These are phyloP conservation scores for Penicillium thymicola DNA, from an alignment of 2,329 filamentous ascomycete genomes.

Conservation along the genomic window DNA sequence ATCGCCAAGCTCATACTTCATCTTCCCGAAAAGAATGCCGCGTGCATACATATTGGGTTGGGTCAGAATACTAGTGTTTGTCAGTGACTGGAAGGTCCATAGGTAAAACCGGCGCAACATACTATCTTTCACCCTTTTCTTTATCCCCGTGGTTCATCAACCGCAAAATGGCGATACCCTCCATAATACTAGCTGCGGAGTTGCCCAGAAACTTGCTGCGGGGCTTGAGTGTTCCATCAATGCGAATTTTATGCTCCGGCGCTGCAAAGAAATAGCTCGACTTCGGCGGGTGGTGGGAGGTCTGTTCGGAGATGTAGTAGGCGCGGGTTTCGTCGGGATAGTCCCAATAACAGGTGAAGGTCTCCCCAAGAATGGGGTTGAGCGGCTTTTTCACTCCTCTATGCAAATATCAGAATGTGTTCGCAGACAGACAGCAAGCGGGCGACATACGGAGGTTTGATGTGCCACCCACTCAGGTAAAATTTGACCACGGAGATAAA, in stretches of 20 bases:
- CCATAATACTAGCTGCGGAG: conserved; percentile 97
- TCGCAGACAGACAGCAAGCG: background rate
- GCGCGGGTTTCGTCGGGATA: conserved; percentile 77
- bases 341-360: conserved; percentile 94
- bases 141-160: conserved; percentile 71
- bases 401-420: conserved; percentile 9
- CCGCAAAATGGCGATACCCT: conserved; percentile 83
- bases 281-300: conserved; percentile 96
- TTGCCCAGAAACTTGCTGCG: conserved; percentile 94
- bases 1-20: conserved; percentile 98
- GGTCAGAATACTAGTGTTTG: conserved; percentile 68
- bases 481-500: conserved; percentile 97
- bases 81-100: conserved; percentile 3
- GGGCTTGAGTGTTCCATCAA: conserved; percentile 93
- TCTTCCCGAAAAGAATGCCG: conserved; percentile 95
- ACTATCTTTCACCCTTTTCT: conserved; percentile 80
- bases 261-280: conserved; percentile 99
- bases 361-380: conserved; percentile 93
- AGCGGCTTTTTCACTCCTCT: conserved; percentile 97
- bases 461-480: conserved; percentile 98
- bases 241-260: conserved; percentile 86
- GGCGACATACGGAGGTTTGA: conserved; percentile 79
- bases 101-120: conserved; percentile 39
- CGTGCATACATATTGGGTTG: conserved; percentile 99
- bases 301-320: conserved; percentile 97